Evolutionary conservation across 257 asterid species (phyloP).

Genomic region (Solanum infundibuliforme): DNA sequence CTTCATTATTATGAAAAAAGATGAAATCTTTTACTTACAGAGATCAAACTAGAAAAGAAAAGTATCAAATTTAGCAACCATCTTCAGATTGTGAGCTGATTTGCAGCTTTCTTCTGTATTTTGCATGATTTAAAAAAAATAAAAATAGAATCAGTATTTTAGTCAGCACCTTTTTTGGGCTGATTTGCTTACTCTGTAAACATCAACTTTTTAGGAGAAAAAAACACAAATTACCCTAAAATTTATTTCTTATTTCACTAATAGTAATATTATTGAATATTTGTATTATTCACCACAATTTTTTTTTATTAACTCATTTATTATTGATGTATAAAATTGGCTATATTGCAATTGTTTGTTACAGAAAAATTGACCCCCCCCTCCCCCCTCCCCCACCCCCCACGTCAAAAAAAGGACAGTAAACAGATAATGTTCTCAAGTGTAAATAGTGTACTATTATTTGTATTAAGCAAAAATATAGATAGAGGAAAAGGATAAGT

Average conservation of each 20-base stretch:
- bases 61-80: background rate
- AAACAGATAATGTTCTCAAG: background rate
- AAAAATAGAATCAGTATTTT: background rate
- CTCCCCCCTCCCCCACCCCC: fast-evolving
- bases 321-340: background rate
- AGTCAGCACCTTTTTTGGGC: background rate
- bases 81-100: background rate
- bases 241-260: background rate
- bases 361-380: background rate
- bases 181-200: background rate
- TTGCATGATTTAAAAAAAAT: background rate
- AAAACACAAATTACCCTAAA: background rate
- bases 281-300: no score
- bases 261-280: background rate
- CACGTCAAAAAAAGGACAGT: background rate
- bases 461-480: background rate
- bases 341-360: background rate
- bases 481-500: background rate
- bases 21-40: background rate
- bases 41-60: background rate
- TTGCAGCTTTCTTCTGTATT: background rate
- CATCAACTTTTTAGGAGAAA: background rate
- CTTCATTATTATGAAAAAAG: background rate
- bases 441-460: background rate
- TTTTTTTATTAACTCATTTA: background rate